Evolutionary conservation across 2,329 filamentous ascomycete species (phyloP), one percentile per base, ranked within the genome.

Genomic region (Xylaria sp.): DNA sequence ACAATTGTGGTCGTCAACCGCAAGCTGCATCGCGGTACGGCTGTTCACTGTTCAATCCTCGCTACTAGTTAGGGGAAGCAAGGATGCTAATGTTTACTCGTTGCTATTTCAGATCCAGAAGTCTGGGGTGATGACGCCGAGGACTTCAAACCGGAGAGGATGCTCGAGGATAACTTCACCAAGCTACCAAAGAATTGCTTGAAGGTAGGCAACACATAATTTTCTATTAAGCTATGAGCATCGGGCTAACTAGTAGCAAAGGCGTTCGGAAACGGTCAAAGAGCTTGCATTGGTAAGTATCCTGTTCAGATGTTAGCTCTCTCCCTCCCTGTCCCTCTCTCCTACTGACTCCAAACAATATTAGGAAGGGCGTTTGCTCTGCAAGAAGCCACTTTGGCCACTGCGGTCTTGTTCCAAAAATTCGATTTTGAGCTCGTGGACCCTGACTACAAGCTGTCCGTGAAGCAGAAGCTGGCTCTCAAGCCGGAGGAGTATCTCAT

Each of bases 121-220:
- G 71, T 76, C 1, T 79, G 70, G 42, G 77, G 76, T 2, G 72
- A 76, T 6, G 76, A 80, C 51, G 71, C 72, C 7, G 70, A 74
- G 11, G 69, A 71, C 5, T 79, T 77, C 58, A 66, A 67, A 21
- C 77, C 77, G 0, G 77, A 80, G 54, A 66, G 77, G n/a, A 78
- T 78, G 76, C 59, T 77, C 0, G 71, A 75, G 39, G 74, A 71
- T 16, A 71, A 72, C 9, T 74, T 76, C 50, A 68, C 71, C 13
- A 64, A 65, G 4, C 67, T 72, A 19, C 60, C 55, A 5, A 53
- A 41, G 11, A 52, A 58, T 47, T 20, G 20, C 29, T 54, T 59
- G 16, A 55, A 53, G n/a, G n/a, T n/a, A n/a, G n/a, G n/a, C n/a
- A n/a, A n/a, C n/a, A n/a, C n/a, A n/a, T n/a, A n/a, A n/a, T n/a